Evolutionary conservation across 2,329 filamentous ascomycete species (phyloP).

Genomic region (Paecilomyces variotii): DNA sequence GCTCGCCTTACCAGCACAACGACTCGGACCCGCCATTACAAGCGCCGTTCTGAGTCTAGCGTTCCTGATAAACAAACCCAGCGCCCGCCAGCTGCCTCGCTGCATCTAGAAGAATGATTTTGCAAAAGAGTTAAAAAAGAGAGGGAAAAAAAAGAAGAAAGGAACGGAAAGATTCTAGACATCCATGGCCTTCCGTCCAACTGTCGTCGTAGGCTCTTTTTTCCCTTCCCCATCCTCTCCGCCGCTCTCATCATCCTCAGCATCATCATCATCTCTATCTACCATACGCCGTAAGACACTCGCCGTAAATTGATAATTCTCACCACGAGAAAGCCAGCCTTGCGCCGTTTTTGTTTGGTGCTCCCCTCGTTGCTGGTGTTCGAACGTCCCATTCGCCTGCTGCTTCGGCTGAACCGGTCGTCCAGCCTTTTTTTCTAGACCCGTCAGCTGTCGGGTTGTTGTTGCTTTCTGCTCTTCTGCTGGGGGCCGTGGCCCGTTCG

Average conservation of each 20-base stretch:
- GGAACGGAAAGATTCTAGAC: not conserved
- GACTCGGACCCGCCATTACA: not conserved
- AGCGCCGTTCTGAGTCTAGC: conserved; percentile 1
- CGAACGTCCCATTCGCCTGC: not conserved
- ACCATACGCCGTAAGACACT: no score
- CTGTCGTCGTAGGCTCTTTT: not conserved
- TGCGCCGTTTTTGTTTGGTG: not conserved
- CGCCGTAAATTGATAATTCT: not conserved
- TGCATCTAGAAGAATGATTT: not conserved
- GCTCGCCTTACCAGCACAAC: not conserved
- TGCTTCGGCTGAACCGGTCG: not conserved
- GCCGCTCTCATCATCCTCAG: no score
- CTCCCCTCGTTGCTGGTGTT: not conserved
- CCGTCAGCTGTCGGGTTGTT: not conserved
- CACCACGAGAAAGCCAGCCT: not conserved
- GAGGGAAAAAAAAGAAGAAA: no score
- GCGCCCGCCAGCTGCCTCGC: not conserved
- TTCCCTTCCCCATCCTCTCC: not conserved
- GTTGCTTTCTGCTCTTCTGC: not conserved
- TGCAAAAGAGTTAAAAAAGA: no score
- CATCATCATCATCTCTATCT: no score
- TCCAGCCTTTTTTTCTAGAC: not conserved
- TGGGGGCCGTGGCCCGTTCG: not conserved
- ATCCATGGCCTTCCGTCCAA: not conserved
- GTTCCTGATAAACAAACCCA: conserved; percentile 1